Evolutionary conservation across 2,329 filamentous ascomycete genomes (phyloP).

Genomic region (Colletotrichum camelliae): DNA sequence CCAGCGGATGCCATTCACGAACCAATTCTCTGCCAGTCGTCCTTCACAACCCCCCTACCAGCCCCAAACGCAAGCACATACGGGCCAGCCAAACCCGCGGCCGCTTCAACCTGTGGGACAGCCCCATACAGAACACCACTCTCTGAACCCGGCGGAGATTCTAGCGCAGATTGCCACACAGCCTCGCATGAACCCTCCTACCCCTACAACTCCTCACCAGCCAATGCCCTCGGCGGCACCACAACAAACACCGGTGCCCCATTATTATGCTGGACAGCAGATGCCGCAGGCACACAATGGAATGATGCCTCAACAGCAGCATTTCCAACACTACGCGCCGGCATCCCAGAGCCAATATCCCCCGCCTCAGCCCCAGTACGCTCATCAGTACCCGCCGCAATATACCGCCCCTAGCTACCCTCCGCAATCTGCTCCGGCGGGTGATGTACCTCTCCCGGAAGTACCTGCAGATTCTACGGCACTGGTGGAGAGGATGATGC

Average conservation of each 20-base stretch:
- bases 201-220: slow-evolving; percentile 5
- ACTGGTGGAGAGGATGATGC: slow-evolving; percentile 59
- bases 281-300: not conserved
- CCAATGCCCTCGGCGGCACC: not conserved
- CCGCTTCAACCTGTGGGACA: not conserved
- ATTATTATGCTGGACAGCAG: not conserved
- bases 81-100: not conserved
- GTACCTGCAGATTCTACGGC: slow-evolving; percentile 50
- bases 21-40: not conserved
- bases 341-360: not conserved
- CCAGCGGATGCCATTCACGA: slow-evolving; percentile 14
- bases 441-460: slow-evolving; percentile 40
- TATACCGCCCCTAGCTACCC: not conserved
- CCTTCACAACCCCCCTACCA: not conserved
- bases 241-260: not conserved
- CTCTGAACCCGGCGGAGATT: slow-evolving; percentile 15
- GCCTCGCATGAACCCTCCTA: slow-evolving; percentile 18
- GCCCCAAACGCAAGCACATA: not conserved
- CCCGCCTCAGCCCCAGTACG: slow-evolving; percentile 12
- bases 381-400: not conserved
- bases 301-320: not conserved
- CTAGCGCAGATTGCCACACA: slow-evolving; percentile 16
- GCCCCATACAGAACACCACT: slow-evolving; percentile 4
- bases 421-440: not conserved
- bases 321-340: not conserved